Evolutionary conservation across 139 green algal species (phyloP).

Genomic region (Chlamydomonas sphaeroides): DNA sequence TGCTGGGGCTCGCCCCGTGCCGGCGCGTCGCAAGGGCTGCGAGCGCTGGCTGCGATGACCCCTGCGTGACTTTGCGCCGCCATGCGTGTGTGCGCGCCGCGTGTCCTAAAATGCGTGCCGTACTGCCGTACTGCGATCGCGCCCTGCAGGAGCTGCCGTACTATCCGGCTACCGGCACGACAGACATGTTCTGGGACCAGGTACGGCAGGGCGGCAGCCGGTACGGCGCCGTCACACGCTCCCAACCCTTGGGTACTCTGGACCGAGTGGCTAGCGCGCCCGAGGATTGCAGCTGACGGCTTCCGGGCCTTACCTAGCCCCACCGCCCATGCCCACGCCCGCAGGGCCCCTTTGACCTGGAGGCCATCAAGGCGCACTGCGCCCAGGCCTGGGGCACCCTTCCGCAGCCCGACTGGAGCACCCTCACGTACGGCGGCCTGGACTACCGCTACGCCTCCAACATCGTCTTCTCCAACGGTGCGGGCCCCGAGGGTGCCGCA

Average conservation of each 20-base stretch:
- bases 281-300: too few species aligned
- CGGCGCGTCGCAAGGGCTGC: too few species aligned
- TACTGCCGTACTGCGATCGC: too few species aligned
- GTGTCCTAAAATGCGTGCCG: too few species aligned
- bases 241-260: too few species aligned
- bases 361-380: constrained; percentile 57
- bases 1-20: too few species aligned
- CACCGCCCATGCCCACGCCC: not conserved
- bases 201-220: not conserved
- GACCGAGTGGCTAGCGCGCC: too few species aligned
- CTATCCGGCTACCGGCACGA: constrained; percentile 62
- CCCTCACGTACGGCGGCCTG: constrained; percentile 32
- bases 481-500: not conserved
- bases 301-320: too few species aligned
- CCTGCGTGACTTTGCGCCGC: too few species aligned
- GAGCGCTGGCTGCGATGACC: too few species aligned
- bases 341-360: constrained; percentile 56
- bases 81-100: too few species aligned
- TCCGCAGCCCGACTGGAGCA: constrained; percentile 39
- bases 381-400: constrained; percentile 53
- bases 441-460: constrained; percentile 53
- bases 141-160: constrained; percentile 51
- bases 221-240: not conserved
- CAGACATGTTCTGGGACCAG: constrained; percentile 82
- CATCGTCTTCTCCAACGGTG: constrained; percentile 84